Evolutionary conservation across 2,329 filamentous ascomycete species (phyloP), one percentile per base, ranked within the genome.

Genomic region (Monosporascus ibericus): DNA sequence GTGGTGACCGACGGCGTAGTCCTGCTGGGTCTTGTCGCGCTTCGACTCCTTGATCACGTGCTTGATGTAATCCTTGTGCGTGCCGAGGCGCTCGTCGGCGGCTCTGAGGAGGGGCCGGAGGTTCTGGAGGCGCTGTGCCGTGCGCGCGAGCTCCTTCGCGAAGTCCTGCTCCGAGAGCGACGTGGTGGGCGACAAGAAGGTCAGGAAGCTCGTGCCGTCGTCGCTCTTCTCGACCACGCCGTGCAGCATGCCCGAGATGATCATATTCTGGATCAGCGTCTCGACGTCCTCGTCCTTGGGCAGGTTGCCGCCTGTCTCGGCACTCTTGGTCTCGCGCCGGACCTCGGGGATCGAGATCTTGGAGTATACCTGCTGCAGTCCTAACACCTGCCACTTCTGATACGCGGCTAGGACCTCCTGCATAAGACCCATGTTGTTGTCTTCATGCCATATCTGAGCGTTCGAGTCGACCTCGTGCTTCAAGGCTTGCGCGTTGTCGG

Each of bases 401-500:
- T 92, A 89, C 9, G 87, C 84, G 20, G 79, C 73, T 39, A 87
- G 68, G 11, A 92, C 85, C 65, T 90, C 83, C 5, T 75, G 72
- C 14, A 95, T 76, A 15, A 97, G 79, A 3, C 85, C 81, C 4
- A 73, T 68, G 63, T 95, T 97, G 47, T 82, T 81, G 61, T 97
- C 91, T 59, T 81, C 76, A 38, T 72, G 68, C 86, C 88, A 95
- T 20, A 82, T 68, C 17, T 73, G 66, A 2, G 55, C 52, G 37
- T 84, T 83, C 15, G 76, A 73, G 36, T 86, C 79, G 17, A 84
- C 76, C 62, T 91, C 87, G 3, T 77, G 74, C 61, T 80, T 80
- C 34, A 95, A 75, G 53, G 79, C 79, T 8, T 74, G 71, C 8
- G 82, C 78, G 30, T 75, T 66, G 20, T 62, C 56, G 18, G 75